Percentiles rank a stretch among this genome's conserved stretches.
Evolutionary conservation across 305 asterid genomes (phyloP).

Genomic region (Fraxinus latifolia): DNA sequence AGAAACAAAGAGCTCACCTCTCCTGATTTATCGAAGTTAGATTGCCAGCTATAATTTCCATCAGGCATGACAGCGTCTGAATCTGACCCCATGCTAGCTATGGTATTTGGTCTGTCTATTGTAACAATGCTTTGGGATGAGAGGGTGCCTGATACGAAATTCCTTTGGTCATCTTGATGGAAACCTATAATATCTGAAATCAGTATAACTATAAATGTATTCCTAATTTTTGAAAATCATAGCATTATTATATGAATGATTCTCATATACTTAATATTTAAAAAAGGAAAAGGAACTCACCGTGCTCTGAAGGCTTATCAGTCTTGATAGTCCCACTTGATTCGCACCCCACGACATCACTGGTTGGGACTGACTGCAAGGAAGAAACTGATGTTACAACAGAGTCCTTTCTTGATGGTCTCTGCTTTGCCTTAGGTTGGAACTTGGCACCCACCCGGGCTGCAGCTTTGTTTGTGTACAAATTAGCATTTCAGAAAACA

Average conservation of each 20-base stretch:
- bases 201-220: background rate
- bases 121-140: slow-evolving; percentile 17
- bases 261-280: background rate
- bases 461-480: slow-evolving; percentile 20
- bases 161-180: slow-evolving; percentile 25
- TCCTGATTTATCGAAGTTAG: slow-evolving; percentile 39
- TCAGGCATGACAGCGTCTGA: slow-evolving; percentile 31
- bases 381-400: slow-evolving; percentile 31
- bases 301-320: slow-evolving; percentile 30
- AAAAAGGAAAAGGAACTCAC: slow-evolving; percentile 32
- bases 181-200: slow-evolving; percentile 6
- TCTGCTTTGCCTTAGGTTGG: slow-evolving; percentile 59
- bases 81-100: slow-evolving; percentile 30
- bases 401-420: slow-evolving; percentile 33
- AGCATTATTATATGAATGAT: background rate
- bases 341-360: slow-evolving; percentile 26
- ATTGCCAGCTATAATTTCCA: slow-evolving; percentile 31
- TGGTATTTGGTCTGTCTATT: slow-evolving; percentile 22
- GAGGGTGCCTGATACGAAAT: slow-evolving; percentile 17
- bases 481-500: background rate
- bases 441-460: slow-evolving; percentile 55
- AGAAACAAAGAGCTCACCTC: slow-evolving; percentile 43
- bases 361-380: slow-evolving; percentile 28
- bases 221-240: background rate
- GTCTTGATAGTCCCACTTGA: slow-evolving; percentile 22